Evolutionary conservation across 2,329 filamentous ascomycete species (phyloP), one percentile per base, ranked within the genome.

Genomic region (Cladophialophora bantiana): DNA sequence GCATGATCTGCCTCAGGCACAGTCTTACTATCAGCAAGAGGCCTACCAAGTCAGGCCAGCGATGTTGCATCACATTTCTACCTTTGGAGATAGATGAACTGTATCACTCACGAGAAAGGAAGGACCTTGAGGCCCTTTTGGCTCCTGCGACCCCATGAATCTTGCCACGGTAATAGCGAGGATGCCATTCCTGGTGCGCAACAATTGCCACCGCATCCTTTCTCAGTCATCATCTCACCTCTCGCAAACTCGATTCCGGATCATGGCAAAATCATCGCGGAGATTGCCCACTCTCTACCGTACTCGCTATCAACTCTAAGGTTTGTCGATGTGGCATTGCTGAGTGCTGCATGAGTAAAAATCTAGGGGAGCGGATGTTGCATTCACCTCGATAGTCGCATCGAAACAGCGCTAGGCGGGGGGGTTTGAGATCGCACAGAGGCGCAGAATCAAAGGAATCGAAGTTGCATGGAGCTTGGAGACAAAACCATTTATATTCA

Each of bases 1-100:
- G 32, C n/a, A 48, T 61, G n/a, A 15, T 40, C 48, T 61, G 45
- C 59, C 59, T 53, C 45, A 57, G 55, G 55, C 55, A 42, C 35
- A 10, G 35, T 40, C 55, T 57, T 26, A 40, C n/a, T 12, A 12
- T 12, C 18, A 26, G 45, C 18, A 50, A 26, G 26, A 50, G 18
- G 10, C n/a, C 45, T 5, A 18, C 26, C 45, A 26, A 26, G 18
- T 26, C 45, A 50, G 45, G 45, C 45, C 18, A 26, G 45, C 45
- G 26, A 20, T 2, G 45, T 10, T 50, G 45, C 18, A 26, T 9
- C 18, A 50, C 45, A 26, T 20, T 12, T 10, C 9, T 5, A 7
- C 18, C 45, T 26, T 10, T 26, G 45, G 7, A 20, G 45, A 42
- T 18, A n/a, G 4, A 42, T 42, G 3, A 40, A n/a, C 40, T 42